phyloP scores from a whole-genome alignment of 2,329 filamentous ascomycete species.

The Daldinia sp. region DNA sequence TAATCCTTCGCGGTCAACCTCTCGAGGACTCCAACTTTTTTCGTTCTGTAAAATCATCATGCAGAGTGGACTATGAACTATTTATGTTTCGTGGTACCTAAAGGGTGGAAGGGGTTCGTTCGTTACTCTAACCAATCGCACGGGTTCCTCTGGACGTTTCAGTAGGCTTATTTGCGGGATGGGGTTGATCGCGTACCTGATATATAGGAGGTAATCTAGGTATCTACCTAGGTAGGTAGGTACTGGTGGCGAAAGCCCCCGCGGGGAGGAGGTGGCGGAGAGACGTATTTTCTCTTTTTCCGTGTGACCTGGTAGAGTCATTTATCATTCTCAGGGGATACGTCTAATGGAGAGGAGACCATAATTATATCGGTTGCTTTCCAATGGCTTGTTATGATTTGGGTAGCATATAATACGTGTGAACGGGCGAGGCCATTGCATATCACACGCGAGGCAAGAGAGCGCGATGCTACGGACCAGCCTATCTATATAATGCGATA shows the following conservation, averaged over 20 bases:
- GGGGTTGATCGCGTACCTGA: neutral
- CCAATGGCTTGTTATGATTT: neutral
- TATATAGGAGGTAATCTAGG: too few species aligned
- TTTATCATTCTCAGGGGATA: too few species aligned
- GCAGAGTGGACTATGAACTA: too few species aligned
- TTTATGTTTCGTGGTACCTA: neutral
- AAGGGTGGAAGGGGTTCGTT: neutral
- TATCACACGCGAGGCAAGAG: neutral
- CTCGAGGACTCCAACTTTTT: neutral
- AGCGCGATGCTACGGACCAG: neutral
- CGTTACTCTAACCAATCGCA: neutral
- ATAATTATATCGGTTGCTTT: neutral
- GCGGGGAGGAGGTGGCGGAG: neutral
- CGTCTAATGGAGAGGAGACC: neutral
- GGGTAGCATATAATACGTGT: neutral
- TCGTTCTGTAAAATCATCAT: neutral
- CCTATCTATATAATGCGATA: neutral
- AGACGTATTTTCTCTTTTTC: neutral
- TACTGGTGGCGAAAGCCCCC: neutral
- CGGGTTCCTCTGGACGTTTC: neutral
- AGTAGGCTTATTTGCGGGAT: neutral
- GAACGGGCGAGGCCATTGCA: neutral
- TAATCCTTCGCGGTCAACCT: neutral
- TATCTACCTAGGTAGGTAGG: too few species aligned
- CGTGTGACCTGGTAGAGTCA: neutral